These are phyloP conservation scores for Isoetes engelmannii DNA, from an alignment of 83 land plant species.

Conservation along the genomic window DNA sequence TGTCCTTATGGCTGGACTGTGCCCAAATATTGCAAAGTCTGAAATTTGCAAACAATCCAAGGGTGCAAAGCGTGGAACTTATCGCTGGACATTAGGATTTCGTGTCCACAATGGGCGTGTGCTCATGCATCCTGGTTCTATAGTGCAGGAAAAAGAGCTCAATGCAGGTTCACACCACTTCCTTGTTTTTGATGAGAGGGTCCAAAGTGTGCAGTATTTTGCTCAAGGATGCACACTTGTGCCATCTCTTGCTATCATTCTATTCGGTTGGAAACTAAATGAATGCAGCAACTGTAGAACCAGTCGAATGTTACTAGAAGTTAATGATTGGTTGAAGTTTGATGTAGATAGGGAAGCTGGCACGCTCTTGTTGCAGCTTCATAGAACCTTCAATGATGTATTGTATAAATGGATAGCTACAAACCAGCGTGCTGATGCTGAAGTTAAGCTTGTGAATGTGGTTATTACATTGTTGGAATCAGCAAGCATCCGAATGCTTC, in stretches of 20 bases:
- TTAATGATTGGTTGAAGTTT: constrained; percentile 28
- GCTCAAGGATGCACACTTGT: constrained; percentile 27
- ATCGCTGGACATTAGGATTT: constrained; percentile 26
- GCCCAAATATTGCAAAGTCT: constrained; percentile 28
- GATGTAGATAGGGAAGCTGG: constrained; percentile 25
- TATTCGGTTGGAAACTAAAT: constrained; percentile 24
- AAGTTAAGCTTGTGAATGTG: constrained; percentile 16
- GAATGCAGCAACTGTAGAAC: constrained; percentile 7
- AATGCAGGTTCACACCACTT: constrained; percentile 17
- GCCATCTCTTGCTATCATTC: constrained; percentile 25
- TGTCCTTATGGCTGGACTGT: constrained; percentile 28
- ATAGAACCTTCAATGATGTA: constrained; percentile 23
- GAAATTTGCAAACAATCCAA: constrained; percentile 27
- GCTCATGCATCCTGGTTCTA: constrained; percentile 26
- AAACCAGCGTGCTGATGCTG: constrained; percentile 18
- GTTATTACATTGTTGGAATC: constrained; percentile 17
- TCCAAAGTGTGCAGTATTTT: constrained; percentile 29
- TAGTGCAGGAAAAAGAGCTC: constrained; percentile 21
- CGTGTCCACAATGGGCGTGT: constrained; percentile 24
- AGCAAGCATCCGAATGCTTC: constrained; percentile 2
- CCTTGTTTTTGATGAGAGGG: constrained; percentile 26
- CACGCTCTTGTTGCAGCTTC: constrained; percentile 18
- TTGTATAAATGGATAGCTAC: constrained; percentile 23
- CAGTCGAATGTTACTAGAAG: constrained; percentile 25
- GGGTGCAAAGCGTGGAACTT: constrained; percentile 21